Conservation (phyloP, 495 filamentous ascomycete species). For the Penicillium turbatum region DNA sequence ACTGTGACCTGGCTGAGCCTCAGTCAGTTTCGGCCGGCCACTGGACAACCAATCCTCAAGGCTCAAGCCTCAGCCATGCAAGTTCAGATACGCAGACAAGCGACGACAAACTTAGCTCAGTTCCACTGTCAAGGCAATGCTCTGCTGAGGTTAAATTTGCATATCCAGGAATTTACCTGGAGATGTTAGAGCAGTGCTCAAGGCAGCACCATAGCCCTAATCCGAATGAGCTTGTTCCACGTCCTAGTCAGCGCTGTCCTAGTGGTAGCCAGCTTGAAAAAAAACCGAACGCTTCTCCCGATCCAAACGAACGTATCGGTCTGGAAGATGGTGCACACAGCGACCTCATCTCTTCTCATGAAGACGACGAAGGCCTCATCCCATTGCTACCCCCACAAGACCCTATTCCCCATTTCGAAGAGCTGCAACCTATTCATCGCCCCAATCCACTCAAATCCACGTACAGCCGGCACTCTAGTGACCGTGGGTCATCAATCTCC, state of each 20-base stretch:
- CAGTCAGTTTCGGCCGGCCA: not conserved
- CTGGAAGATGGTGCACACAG: not conserved
- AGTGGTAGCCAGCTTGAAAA: not conserved
- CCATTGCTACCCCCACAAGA: not conserved
- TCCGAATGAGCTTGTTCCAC: not conserved
- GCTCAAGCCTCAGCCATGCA: not conserved
- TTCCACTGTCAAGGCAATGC: conserved; percentile 1
- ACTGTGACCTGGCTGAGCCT: not conserved
- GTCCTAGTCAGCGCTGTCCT: not conserved
- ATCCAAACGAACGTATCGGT: not conserved
- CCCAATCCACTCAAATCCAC: not conserved
- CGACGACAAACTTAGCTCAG: not conserved
- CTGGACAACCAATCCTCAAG: not conserved
- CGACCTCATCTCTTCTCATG: not conserved
- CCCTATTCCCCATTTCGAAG: not conserved
- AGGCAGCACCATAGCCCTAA: not conserved
- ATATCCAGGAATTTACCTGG: conserved; percentile 24
- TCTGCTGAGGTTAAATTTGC: conserved; percentile 18
- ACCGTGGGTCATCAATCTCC: not conserved
- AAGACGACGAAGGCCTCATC: not conserved
- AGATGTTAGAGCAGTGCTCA: conserved; percentile 18
- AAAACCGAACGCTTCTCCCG: not conserved
- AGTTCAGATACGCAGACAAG: not conserved
- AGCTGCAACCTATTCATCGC: not conserved
- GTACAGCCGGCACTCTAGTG: not conserved